Conservation (phyloP, 2,329 filamentous ascomycete species). For the Verticillium dahliae region DNA sequence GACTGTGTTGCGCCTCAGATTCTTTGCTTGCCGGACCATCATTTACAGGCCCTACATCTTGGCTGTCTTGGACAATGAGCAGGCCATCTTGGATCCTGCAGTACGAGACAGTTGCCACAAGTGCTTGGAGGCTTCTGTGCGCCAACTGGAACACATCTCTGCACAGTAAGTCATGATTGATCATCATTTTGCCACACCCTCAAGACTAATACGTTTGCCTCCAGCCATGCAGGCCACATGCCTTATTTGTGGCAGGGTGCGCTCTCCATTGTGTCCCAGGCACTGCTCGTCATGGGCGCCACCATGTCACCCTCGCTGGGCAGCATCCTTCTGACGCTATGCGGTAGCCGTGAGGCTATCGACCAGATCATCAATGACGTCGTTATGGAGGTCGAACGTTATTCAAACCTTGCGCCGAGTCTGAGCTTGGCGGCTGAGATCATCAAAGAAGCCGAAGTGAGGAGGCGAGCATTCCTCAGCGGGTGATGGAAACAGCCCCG, state of each 20-base stretch:
- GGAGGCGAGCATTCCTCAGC: constrained; percentile 57
- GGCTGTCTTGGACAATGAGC: constrained; percentile 72
- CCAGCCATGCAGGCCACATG: constrained; percentile 72
- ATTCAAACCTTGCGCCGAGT: constrained; percentile 70
- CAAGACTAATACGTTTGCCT: constrained; percentile 29
- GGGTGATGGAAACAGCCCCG: constrained; percentile 26
- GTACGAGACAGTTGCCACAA: constrained; percentile 75
- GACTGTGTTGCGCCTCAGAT: constrained; percentile 70
- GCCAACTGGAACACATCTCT: constrained; percentile 71
- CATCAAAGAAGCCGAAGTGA: constrained; percentile 69
- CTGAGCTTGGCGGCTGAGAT: constrained; percentile 72
- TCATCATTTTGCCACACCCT: constrained; percentile 1
- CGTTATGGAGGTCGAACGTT: constrained; percentile 67
- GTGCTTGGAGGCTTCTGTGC: constrained; percentile 72
- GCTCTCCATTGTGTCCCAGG: constrained; percentile 76
- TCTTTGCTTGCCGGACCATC: constrained; percentile 80
- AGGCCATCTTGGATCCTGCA: constrained; percentile 61
- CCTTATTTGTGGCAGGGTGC: constrained; percentile 83
- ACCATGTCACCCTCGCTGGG: constrained; percentile 72
- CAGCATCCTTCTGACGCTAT: constrained; percentile 52
- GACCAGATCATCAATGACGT: constrained; percentile 75
- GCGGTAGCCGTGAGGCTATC: constrained; percentile 53
- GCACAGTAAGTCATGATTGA: constrained; percentile 55
- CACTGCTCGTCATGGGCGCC: constrained; percentile 75
- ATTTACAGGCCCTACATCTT: constrained; percentile 81